Conservation (phyloP, 2,329 filamentous ascomycete genomes). For the Orbilia brochopaga region DNA sequence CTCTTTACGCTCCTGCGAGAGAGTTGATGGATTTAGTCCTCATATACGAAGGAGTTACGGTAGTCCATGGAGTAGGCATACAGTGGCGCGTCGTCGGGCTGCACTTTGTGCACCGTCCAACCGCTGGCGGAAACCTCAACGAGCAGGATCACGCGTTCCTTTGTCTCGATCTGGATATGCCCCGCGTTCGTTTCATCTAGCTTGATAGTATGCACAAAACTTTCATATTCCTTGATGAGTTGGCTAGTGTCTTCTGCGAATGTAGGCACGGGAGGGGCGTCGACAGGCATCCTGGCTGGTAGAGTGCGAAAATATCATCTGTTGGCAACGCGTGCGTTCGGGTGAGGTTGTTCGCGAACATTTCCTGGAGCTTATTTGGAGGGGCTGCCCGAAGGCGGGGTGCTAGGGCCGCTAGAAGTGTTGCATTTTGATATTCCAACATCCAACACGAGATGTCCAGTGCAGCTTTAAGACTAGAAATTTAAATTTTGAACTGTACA, state of each 20-base stretch:
- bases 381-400: not conserved
- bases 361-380: constrained; percentile 6
- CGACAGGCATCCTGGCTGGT: constrained; percentile 15
- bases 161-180: constrained; percentile 30
- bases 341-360: constrained; percentile 25
- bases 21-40: constrained; percentile 4
- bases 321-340: not conserved
- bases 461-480: no score
- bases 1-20: constrained; percentile 38
- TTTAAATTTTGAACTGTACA: no score
- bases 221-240: constrained; percentile 37
- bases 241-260: constrained; percentile 45
- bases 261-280: constrained; percentile 30
- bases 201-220: constrained; percentile 33
- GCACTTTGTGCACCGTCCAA: constrained; percentile 31
- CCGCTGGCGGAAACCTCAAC: constrained; percentile 31
- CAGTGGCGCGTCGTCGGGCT: constrained; percentile 37
- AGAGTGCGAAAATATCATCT: not conserved
- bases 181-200: constrained; percentile 24
- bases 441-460: no score
- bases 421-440: no score
- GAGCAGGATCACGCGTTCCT: constrained; percentile 30
- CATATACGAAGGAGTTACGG: not conserved
- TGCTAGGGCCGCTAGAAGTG: no score
- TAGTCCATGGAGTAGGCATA: constrained; percentile 17